Conservation (phyloP, 169 alveolate species). For the Eimeria sp. region DNA sequence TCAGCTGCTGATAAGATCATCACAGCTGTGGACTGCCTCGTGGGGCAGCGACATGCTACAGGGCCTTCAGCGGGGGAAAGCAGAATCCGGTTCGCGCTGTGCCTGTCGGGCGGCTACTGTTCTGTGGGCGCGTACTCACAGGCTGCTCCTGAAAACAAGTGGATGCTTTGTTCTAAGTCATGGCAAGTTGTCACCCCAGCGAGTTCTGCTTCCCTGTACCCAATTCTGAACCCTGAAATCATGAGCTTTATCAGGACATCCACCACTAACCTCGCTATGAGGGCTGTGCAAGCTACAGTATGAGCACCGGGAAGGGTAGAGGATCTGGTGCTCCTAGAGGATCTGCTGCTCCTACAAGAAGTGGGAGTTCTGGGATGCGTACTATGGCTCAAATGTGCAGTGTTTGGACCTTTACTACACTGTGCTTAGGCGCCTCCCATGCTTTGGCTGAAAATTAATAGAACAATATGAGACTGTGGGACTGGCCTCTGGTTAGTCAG, state of each 20-base stretch:
- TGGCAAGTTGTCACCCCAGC: constrained; percentile 8
- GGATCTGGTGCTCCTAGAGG: neutral
- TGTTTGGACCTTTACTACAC: too few species aligned
- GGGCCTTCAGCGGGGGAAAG: neutral
- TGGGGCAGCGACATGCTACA: constrained; percentile 40
- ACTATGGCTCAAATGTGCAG: neutral
- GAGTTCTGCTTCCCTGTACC: neutral
- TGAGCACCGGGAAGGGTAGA: neutral
- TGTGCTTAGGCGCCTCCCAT: too few species aligned
- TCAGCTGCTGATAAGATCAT: neutral
- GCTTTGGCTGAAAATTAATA: too few species aligned
- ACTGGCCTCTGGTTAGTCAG: neutral
- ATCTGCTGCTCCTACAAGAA: neutral
- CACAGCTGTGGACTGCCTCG: constrained; percentile 40
- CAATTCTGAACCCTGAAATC: neutral
- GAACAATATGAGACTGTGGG: neutral
- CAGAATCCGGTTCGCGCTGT: constrained; percentile 35
- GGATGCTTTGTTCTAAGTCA: constrained; percentile 36
- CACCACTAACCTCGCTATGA: neutral
- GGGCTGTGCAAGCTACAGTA: neutral
- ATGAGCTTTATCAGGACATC: neutral
- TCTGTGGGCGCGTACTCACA: constrained; percentile 50
- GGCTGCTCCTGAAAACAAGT: constrained; percentile 12
- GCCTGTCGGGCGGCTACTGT: constrained; percentile 64
- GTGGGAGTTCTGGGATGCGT: too few species aligned